Evolutionary conservation across 2,329 filamentous ascomycete species (phyloP).

Genomic region (Penicillium olsonii): DNA sequence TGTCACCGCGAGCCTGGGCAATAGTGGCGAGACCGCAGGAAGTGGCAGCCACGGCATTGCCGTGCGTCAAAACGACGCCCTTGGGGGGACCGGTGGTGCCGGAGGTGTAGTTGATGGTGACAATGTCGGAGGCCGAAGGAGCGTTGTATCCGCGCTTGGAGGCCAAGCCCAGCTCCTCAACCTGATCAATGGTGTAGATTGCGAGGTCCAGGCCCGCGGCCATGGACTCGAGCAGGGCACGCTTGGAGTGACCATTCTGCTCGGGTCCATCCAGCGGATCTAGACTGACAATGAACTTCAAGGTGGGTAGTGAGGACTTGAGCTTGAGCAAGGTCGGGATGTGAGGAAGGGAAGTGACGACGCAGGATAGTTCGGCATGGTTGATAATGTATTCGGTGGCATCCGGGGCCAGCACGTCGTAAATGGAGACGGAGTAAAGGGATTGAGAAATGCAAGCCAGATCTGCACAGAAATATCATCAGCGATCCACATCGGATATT

Average conservation of each 20-base stretch:
- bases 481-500: not conserved
- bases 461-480: constrained; percentile 55
- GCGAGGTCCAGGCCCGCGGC: constrained; percentile 72
- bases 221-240: constrained; percentile 71
- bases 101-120: constrained; percentile 73
- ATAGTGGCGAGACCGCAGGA: constrained; percentile 60
- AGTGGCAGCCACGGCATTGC: constrained; percentile 74
- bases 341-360: constrained; percentile 78
- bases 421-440: constrained; percentile 87
- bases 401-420: constrained; percentile 91
- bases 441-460: constrained; percentile 83
- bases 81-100: constrained; percentile 66
- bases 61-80: constrained; percentile 72
- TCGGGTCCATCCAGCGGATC: constrained; percentile 83
- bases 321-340: constrained; percentile 80
- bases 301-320: constrained; percentile 69
- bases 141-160: constrained; percentile 70
- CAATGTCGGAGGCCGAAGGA: constrained; percentile 71
- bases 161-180: constrained; percentile 76
- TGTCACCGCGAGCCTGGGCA: constrained; percentile 59
- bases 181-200: constrained; percentile 76
- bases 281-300: constrained; percentile 86
- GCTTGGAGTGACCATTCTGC: constrained; percentile 74
- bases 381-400: constrained; percentile 95
- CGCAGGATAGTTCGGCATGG: constrained; percentile 73